These are phyloP conservation scores for Psilocybe cubensis DNA, from an alignment of 768 basidiomycete species.

Conservation along the genomic window DNA sequence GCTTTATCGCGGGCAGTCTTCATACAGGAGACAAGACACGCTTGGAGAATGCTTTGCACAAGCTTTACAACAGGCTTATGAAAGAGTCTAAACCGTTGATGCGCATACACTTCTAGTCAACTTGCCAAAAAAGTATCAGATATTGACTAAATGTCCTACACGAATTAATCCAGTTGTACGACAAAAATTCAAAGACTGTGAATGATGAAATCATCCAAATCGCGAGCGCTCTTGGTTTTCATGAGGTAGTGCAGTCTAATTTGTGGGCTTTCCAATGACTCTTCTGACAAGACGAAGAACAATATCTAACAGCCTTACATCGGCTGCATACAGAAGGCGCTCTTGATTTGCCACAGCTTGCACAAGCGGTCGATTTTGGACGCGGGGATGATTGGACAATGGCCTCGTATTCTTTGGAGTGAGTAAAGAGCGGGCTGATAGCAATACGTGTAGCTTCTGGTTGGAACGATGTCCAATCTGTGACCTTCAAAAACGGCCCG, in stretches of 20 bases:
- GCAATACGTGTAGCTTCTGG: slow-evolving; percentile 52
- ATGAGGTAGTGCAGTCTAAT: background rate
- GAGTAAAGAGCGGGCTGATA: slow-evolving; percentile 55
- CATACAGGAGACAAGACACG: too few species aligned
- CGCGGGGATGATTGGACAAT: background rate
- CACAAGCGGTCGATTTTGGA: slow-evolving; percentile 19
- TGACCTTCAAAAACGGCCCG: slow-evolving; percentile 33
- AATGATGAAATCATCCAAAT: too few species aligned
- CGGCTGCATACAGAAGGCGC: slow-evolving; percentile 30
- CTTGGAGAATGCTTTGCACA: too few species aligned
- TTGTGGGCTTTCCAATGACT: slow-evolving; percentile 53
- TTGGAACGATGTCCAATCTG: slow-evolving; percentile 42
- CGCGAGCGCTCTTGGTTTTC: too few species aligned
- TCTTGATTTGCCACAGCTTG: slow-evolving; percentile 26
- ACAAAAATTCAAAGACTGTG: too few species aligned
- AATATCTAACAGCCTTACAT: slow-evolving; percentile 46
- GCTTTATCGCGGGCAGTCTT: too few species aligned
- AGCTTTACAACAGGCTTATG: too few species aligned
- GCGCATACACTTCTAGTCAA: too few species aligned
- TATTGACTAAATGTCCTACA: too few species aligned
- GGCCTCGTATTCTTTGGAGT: slow-evolving; percentile 25
- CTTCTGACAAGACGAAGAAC: slow-evolving; percentile 47
- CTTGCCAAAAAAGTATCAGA: too few species aligned
- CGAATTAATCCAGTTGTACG: too few species aligned
- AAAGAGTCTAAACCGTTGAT: too few species aligned